Percentiles rank a stretch among this genome's conserved stretches.
phyloP scores from a whole-genome alignment of 164 flowering plant genomes.

The Nymphaea colorata region DNA sequence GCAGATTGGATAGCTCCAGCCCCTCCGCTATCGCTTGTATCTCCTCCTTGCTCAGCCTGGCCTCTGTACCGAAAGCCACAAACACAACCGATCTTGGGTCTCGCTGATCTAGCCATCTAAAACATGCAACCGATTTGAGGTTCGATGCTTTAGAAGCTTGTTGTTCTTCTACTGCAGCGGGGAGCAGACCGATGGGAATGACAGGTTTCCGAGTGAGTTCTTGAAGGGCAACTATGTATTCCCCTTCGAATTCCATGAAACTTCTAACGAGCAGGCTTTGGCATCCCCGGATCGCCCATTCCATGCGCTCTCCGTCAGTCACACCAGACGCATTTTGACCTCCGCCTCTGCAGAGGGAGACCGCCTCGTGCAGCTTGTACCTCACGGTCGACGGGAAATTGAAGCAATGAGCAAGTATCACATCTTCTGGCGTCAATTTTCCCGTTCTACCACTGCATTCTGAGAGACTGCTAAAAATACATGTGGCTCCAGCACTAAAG shows the following conservation, averaged over 20 bases:
- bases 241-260: constrained; percentile 21
- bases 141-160: neutral
- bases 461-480: constrained; percentile 5
- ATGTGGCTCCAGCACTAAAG: neutral
- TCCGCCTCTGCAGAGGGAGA: neutral
- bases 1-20: neutral
- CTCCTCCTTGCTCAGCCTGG: neutral
- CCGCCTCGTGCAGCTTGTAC: constrained; percentile 11
- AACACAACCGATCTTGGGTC: constrained; percentile 1
- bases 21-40: neutral
- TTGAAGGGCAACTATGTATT: neutral
- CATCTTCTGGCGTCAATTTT: constrained; percentile 10
- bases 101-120: neutral
- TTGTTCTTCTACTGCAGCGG: neutral
- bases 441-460: constrained; percentile 3
- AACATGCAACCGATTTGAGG: neutral
- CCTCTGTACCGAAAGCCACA: neutral
- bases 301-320: constrained; percentile 21
- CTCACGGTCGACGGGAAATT: constrained; percentile 17
- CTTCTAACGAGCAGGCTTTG: constrained; percentile 31
- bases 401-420: constrained; percentile 24
- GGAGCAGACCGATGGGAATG: neutral
- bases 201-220: neutral
- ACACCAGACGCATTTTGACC: constrained; percentile 13
- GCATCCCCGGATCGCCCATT: constrained; percentile 14